phyloP scores from a whole-genome alignment of 495 filamentous ascomycete genomes.

The Aspergillus nanangensis region DNA sequence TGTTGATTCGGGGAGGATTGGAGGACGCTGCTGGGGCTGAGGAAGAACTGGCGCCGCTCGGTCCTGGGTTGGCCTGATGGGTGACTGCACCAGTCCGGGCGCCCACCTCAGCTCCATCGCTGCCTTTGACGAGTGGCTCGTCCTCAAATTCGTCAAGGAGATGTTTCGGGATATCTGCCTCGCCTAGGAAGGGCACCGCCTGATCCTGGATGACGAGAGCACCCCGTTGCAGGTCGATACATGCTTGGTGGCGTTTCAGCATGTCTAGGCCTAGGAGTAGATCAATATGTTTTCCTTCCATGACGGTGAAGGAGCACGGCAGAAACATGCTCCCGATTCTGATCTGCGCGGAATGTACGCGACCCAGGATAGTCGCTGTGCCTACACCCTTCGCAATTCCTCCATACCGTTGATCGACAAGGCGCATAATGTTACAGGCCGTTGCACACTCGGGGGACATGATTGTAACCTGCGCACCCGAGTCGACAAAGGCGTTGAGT shows the following conservation, averaged over 20 bases:
- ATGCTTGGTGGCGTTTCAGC: conserved; percentile 89
- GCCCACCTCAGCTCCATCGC: conserved; percentile 80
- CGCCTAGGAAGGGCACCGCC: conserved; percentile 84
- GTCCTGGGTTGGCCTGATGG: conserved; percentile 42
- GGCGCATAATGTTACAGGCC: conserved; percentile 90
- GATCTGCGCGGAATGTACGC: conserved; percentile 90
- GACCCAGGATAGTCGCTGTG: conserved; percentile 88
- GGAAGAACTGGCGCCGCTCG: conserved; percentile 21
- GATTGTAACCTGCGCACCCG: conserved; percentile 95
- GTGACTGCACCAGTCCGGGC: conserved; percentile 79
- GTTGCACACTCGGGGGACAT: conserved; percentile 94
- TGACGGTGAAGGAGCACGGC: conserved; percentile 96
- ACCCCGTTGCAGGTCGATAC: conserved; percentile 77
- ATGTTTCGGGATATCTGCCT: conserved; percentile 86
- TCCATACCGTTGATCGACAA: conserved; percentile 88
- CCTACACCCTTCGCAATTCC: conserved; percentile 92
- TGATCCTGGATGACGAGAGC: conserved; percentile 81
- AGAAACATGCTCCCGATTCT: conserved; percentile 86
- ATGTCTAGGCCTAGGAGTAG: conserved; percentile 93
- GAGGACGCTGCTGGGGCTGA: conserved; percentile 28
- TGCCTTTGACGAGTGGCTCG: conserved; percentile 83
- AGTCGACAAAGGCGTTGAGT: conserved; percentile 96
- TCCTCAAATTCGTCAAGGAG: conserved; percentile 61
- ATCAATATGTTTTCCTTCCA: conserved; percentile 99
- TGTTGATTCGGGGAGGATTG: conserved; percentile 21